These are phyloP conservation scores for Cucurbita moschata DNA, from an alignment of 306 rosid genomes.

Conservation along the genomic window DNA sequence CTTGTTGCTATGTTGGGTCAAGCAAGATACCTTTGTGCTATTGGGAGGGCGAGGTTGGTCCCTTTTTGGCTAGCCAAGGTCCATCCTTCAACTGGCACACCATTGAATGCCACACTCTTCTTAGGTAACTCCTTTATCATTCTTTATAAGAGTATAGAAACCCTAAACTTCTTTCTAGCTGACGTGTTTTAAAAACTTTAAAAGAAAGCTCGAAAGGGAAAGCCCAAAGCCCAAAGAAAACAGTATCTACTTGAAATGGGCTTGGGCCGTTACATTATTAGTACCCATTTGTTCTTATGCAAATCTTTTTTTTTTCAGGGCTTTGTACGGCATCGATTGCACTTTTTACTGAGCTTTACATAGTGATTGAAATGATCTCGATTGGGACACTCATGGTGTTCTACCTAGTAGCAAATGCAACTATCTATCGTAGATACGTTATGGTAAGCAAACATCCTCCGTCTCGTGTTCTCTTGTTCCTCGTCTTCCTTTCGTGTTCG, in stretches of 20 bases:
- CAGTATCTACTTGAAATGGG: no score
- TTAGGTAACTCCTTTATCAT: conserved; percentile 28
- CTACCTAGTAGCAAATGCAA: conserved; percentile 91
- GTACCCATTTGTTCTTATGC: neutral
- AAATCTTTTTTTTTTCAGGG: conserved; percentile 26
- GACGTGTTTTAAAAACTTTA: no score
- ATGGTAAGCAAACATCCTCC: conserved; percentile 38
- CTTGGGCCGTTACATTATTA: no score
- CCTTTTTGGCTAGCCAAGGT: conserved; percentile 88
- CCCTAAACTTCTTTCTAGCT: no score
- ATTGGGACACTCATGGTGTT: conserved; percentile 70
- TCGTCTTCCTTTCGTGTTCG: conserved; percentile 44
- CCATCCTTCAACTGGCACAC: conserved; percentile 84
- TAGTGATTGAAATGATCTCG: conserved; percentile 52
- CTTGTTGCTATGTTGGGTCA: conserved; percentile 90
- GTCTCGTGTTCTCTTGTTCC: conserved; percentile 36
- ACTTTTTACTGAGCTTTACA: conserved; percentile 61
- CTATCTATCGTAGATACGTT: conserved; percentile 59
- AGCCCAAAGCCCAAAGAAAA: no score
- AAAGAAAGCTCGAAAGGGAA: no score
- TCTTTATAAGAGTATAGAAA: no score
- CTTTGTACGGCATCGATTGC: conserved; percentile 82
- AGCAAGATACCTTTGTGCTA: conserved; percentile 89
- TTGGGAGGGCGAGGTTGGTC: conserved; percentile 74
- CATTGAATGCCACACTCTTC: conserved; percentile 70